A percentile compares a stretch with the other conserved stretches of the same genome.
phyloP scores from a whole-genome alignment of 2,329 filamentous ascomycete genomes.

The Ophiostoma ulmi region DNA sequence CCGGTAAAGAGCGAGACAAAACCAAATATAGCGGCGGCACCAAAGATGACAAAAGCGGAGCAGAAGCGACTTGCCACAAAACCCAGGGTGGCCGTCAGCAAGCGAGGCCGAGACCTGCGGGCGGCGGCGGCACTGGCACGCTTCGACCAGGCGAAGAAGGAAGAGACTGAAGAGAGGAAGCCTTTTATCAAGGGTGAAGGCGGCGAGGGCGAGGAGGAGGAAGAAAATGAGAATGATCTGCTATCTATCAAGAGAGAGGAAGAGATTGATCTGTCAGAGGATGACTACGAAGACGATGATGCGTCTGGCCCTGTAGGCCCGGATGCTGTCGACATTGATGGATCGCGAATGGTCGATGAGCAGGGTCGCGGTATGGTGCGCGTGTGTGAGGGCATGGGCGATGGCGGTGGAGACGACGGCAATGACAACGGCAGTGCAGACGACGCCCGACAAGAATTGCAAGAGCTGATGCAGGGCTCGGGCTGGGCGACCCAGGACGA shows the following conservation, averaged over 20 bases:
- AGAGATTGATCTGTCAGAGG: constrained; percentile 34
- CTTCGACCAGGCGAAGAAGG: constrained; percentile 54
- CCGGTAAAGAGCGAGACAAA: background rate
- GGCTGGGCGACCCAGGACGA: background rate
- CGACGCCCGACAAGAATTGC: constrained; percentile 49
- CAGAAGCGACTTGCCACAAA: constrained; percentile 54
- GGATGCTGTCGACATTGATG: constrained; percentile 60
- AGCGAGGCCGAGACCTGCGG: constrained; percentile 66
- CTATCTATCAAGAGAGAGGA: constrained; percentile 33
- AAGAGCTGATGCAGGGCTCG: constrained; percentile 53
- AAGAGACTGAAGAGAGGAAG: constrained; percentile 33
- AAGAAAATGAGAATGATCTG: constrained; percentile 32
- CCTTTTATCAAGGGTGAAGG: constrained; percentile 35
- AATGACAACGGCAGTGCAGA: background rate
- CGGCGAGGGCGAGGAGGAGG: too few relatives aligned
- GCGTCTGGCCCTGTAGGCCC: constrained; percentile 42
- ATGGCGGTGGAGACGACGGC: constrained; percentile 44
- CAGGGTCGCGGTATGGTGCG: constrained; percentile 65
- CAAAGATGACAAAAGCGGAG: constrained; percentile 14
- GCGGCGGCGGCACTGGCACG: constrained; percentile 72
- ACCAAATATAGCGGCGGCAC: constrained; percentile 35
- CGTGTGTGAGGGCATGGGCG: constrained; percentile 61
- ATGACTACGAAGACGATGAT: constrained; percentile 48
- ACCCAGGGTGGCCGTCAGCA: constrained; percentile 69
- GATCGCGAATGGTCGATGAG: constrained; percentile 56